These are phyloP conservation scores for Solanum medicagineum DNA, from an alignment of 257 asterid genomes.

Conservation along the genomic window DNA sequence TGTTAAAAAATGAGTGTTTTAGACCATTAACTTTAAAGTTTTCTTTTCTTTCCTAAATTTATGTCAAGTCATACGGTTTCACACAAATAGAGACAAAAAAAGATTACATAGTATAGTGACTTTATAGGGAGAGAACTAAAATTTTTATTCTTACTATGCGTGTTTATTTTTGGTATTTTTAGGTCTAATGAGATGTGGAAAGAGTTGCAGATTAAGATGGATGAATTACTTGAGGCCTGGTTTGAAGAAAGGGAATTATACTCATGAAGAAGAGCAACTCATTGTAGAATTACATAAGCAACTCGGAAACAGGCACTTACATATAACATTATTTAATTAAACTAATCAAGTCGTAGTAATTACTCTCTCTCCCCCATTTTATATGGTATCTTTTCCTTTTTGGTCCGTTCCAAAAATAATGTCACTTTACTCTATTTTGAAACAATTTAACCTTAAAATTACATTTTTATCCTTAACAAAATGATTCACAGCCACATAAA, in stretches of 20 bases:
- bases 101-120: too few species aligned
- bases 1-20: too few species aligned
- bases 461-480: too few species aligned
- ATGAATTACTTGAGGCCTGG: conserved; percentile 45
- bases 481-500: too few species aligned
- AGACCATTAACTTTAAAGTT: too few species aligned
- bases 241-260: conserved; percentile 26
- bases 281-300: conserved; percentile 23
- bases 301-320: conserved; percentile 30
- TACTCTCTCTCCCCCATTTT: too few species aligned
- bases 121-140: neutral
- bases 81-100: neutral
- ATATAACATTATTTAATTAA: neutral
- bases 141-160: neutral
- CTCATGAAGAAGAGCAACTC: conserved; percentile 25
- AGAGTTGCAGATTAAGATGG: conserved; percentile 55
- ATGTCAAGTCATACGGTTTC: neutral
- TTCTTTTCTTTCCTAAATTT: too few species aligned
- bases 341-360: too few species aligned
- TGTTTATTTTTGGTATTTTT: neutral
- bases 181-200: conserved; percentile 33
- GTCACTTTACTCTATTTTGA: too few species aligned
- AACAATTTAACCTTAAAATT: too few species aligned
- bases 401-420: too few species aligned
- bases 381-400: too few species aligned